Evolutionary conservation across 768 basidiomycete species (phyloP), one percentile per base, ranked within the genome.

Genomic region (Leucocoprinus sp.): DNA sequence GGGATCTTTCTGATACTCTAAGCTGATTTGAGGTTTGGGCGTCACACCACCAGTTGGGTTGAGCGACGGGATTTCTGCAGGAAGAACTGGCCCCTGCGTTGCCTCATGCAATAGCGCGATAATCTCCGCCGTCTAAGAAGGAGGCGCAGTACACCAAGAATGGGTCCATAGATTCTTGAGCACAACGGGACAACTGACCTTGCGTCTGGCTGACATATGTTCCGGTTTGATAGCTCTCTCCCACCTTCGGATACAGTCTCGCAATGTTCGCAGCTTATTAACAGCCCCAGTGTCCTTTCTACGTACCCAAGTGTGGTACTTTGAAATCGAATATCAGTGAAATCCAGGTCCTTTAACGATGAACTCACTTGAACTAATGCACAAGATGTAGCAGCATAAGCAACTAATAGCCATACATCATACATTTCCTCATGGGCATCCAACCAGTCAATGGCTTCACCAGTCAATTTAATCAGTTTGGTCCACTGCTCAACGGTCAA

Each of bases 281-380:
- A 82, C 78, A 4, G 92, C 89, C 5, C 79, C 76, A 3, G 70
- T 64, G 55, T 95, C 91, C 55, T 83, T 78, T 36, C 91, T 70
- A 38, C 92, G 72, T 2, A 88, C 90, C 79, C 85, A 96, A 0
- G 92, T 93, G 57, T 97, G 93, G 55, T 96, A 96, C 90, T 93
- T 54, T 29, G 29, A 33, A 43, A 8, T 33, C 50, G 40, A 39
- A 43, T 41, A 34, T 46, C 33, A 53, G 36, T 40, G 39, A 31
- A 39, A 40, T 19, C 12, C 42, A 37, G 45, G 24, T 23, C 17
- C 35, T n/a, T 19, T 17, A 29, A 42, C 43, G 12, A 37, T 50
- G 17, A 15, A 63, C 72, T 35, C 58, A 91, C 90, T 78, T 95
- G 92, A 33, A 93, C 84, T 53, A 96, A 72, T 3, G 92, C 91